Conservation (phyloP, 176 grass and related monocot genomes). For the Aegilops tauschii region DNA sequence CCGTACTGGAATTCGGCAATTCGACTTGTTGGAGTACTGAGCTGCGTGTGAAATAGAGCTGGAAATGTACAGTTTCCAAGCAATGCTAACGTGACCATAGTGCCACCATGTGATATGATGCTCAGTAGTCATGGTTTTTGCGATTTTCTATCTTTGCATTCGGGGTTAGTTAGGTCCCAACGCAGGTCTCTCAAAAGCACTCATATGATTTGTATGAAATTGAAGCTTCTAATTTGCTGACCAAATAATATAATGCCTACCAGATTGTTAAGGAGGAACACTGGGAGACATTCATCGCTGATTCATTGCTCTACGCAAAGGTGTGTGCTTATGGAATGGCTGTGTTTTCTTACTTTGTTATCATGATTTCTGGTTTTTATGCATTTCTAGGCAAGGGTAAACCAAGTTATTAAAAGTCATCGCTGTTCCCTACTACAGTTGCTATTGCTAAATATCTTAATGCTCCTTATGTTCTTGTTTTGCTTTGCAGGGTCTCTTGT, state of each 20-base stretch:
- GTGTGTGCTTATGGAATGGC: conserved; percentile 18
- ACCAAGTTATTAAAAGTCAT: not conserved
- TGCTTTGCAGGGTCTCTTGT: conserved; percentile 63
- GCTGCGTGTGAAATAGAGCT: not conserved
- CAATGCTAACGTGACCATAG: not conserved
- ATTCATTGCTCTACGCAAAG: conserved; percentile 81
- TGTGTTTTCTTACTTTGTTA: not conserved
- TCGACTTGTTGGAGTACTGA: not conserved
- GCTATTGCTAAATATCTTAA: not conserved
- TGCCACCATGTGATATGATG: not conserved
- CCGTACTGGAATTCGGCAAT: not conserved
- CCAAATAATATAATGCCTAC: conserved; percentile 5
- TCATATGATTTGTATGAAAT: not conserved
- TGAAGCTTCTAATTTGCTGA: not conserved
- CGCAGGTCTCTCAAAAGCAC: not conserved
- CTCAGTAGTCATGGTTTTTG: not conserved
- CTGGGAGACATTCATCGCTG: conserved; percentile 76
- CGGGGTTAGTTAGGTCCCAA: not conserved
- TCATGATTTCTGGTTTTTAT: conserved; percentile 6
- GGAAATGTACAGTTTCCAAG: not conserved
- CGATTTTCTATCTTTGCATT: not conserved
- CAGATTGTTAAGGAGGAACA: conserved; percentile 90
- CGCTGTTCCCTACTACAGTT: not conserved
- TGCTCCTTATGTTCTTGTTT: not conserved
- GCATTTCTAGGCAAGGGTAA: not conserved